Conservation (phyloP, 495 filamentous ascomycete genomes). For the Corynascus novoguineensis region DNA sequence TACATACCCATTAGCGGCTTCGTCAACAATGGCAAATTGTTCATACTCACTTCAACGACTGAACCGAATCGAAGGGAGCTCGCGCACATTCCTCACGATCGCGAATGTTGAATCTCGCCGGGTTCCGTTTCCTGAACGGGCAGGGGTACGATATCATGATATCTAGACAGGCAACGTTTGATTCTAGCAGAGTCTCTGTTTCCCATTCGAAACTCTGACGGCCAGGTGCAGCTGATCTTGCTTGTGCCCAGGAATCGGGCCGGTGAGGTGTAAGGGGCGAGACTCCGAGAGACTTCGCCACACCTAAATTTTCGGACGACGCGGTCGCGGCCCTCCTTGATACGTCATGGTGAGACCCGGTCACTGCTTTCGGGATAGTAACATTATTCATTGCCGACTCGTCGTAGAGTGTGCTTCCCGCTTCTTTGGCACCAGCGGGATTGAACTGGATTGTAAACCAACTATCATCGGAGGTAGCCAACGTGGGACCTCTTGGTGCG, state of each 20-base stretch:
- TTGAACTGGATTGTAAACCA: no score
- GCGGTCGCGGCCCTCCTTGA: not conserved
- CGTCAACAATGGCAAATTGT: not conserved
- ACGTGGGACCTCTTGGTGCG: no score
- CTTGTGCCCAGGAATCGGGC: not conserved
- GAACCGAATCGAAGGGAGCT: conserved; percentile 17
- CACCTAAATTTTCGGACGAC: not conserved
- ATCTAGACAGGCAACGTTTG: not conserved
- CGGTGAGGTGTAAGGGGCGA: not conserved
- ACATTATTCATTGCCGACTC: not conserved
- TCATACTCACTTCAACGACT: conserved; percentile 21
- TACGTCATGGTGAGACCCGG: conserved; percentile 9
- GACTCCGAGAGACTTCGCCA: not conserved
- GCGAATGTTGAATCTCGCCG: conserved; percentile 33
- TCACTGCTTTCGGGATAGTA: conserved; percentile 7
- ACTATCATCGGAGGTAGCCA: no score
- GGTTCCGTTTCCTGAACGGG: conserved; percentile 37
- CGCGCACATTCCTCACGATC: conserved; percentile 31
- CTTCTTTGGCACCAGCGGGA: no score
- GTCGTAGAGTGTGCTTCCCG: no score
- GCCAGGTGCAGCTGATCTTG: not conserved
- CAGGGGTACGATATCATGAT: conserved; percentile 20
- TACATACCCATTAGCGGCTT: not conserved
- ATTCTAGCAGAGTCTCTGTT: conserved; percentile 4
- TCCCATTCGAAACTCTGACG: conserved; percentile 6